Conservation (phyloP, 257 asterid genomes). For the Gardenia jasminoides region DNA sequence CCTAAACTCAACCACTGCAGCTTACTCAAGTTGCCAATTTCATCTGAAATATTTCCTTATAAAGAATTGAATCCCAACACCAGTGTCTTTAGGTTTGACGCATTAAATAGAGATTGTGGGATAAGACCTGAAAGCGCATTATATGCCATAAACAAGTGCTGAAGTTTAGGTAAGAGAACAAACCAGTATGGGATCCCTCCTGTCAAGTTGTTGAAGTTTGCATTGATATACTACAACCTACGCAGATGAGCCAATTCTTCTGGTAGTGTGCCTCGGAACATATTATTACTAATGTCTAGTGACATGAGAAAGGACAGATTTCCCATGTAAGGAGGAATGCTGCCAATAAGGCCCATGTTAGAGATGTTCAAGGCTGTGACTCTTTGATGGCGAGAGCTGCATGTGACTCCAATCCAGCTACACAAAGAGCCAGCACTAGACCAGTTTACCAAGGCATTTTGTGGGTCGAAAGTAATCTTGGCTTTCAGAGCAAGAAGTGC, state of each 20-base stretch:
- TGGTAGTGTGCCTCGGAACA: conserved; percentile 27
- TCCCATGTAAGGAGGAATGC: conserved; percentile 25
- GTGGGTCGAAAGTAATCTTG: conserved; percentile 16
- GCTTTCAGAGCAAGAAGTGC: conserved; percentile 34
- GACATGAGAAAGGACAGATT: conserved; percentile 29
- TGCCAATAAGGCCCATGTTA: conserved; percentile 24
- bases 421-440: conserved; percentile 22
- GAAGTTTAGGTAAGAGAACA: conserved; percentile 15
- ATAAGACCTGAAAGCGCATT: conserved; percentile 19
- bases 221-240: conserved; percentile 12
- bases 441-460: conserved; percentile 27
- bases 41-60: conserved; percentile 15
- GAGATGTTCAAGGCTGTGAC: conserved; percentile 22
- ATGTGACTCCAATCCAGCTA: conserved; percentile 37
- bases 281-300: conserved; percentile 21
- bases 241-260: conserved; percentile 14
- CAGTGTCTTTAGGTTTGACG: conserved; percentile 12
- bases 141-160: conserved; percentile 17
- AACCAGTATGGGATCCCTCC: conserved; percentile 32
- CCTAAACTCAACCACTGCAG: conserved; percentile 23
- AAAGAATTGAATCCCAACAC: conserved; percentile 18
- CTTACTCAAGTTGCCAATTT: conserved; percentile 15
- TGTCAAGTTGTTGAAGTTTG: conserved; percentile 19
- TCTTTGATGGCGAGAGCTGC: conserved; percentile 23
- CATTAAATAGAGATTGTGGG: conserved; percentile 7